phyloP scores from a whole-genome alignment of 805 yeast genomes.

The Candida verbasci region DNA sequence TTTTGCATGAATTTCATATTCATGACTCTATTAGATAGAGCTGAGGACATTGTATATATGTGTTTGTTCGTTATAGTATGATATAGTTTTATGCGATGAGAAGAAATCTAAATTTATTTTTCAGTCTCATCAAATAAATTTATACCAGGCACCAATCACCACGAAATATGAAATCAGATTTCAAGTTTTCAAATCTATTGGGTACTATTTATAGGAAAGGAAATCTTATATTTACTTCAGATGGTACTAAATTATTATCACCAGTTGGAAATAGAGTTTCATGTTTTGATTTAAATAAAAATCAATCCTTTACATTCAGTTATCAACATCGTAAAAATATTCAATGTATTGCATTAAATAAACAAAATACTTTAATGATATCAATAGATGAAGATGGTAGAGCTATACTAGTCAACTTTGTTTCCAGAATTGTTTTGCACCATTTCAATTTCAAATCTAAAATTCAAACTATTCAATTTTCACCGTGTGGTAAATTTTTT shows the following conservation, averaged over 20 bases:
- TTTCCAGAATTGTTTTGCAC: conserved; percentile 78
- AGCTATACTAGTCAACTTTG: conserved; percentile 85
- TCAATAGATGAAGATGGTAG: conserved; percentile 90
- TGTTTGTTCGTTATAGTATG: not conserved
- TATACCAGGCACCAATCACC: no score
- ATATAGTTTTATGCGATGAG: no score
- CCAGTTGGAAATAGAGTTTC: conserved; percentile 95
- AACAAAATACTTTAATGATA: conserved; percentile 72
- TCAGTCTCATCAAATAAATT: no score
- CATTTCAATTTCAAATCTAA: conserved; percentile 88
- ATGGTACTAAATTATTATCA: conserved; percentile 76
- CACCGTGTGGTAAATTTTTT: conserved; percentile 84
- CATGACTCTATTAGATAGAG: conserved; percentile 63
- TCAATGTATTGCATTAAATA: conserved; percentile 73
- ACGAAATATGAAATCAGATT: conserved; percentile 85
- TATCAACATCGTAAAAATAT: conserved; percentile 91
- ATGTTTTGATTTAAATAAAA: conserved; percentile 80
- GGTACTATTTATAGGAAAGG: conserved; percentile 96
- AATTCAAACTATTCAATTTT: conserved; percentile 72
- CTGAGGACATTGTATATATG: conserved; percentile 7
- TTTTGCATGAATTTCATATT: conserved; percentile 68
- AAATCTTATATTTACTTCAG: conserved; percentile 79
- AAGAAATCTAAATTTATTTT: not conserved
- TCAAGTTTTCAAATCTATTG: conserved; percentile 77
- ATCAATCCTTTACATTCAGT: conserved; percentile 80